Base-by-base conservation (phyloP, 306 rosid species). In the Rosa persica region DNA sequence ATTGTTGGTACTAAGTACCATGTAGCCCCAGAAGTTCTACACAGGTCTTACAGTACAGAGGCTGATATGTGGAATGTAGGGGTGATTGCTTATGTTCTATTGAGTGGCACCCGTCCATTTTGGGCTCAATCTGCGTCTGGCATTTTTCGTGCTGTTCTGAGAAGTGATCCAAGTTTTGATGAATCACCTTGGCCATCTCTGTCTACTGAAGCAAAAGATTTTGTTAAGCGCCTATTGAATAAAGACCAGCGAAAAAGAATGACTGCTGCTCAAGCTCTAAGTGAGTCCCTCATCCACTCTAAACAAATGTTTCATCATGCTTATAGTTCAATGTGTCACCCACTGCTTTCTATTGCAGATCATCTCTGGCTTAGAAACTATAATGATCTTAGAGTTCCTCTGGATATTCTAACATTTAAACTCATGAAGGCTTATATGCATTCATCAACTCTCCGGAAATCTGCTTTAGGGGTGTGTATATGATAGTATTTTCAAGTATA, bases 61-160 rank as follows among this genome's bases (percentile, higher is more conserved):
- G 98, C 98, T 43, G 98, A 94, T 48, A 83, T 89, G 30, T 94
- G 98, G 98, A 94, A 96, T 75, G 82, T 94, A 75, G 98, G 98
- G 2, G 98, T 94, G 80, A 92, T 94, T 87, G 96, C 98, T 40
- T 94, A 90, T 76, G 90, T 92, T 78, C 86, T 94, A 54, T 83
- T 94, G 78, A 92, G 97, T 71, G 98, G 98, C 52, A 90, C 97
- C 79, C 97, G 98, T 70, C 98, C 98, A 74, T 94, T 94, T 86
- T 94, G 98, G 98, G 94, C 98, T 20, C 86, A 96, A 67, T 90
- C 94, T 23, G 98, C 92, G 73, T 92, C 98, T 34, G 98, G 98
- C 75, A 92, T 94, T 52, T 94, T 94, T 79, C 95, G 90, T 34
- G 81, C 94, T 25, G 98, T 94, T 61, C 74, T 94, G 84, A 94